These are phyloP conservation scores for Colletotrichum salicis DNA, from an alignment of 2,329 filamentous ascomycete species.

Conservation along the genomic window DNA sequence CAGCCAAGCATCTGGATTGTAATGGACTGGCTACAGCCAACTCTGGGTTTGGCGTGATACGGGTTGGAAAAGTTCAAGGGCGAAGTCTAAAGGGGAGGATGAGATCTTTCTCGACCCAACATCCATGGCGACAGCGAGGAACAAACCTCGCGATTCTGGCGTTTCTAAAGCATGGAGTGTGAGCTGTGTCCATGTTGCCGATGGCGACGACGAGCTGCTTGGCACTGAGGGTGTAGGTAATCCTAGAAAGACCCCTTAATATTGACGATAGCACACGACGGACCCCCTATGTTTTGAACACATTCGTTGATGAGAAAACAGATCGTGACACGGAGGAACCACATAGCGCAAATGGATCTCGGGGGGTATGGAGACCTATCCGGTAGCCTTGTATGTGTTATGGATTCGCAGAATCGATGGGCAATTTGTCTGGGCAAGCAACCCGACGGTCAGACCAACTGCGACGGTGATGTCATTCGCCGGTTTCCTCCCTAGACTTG, in stretches of 20 bases:
- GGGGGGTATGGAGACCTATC: background rate
- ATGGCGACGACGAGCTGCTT: too few relatives aligned
- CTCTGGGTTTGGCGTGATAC: background rate
- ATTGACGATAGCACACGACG: background rate
- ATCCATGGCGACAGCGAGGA: background rate
- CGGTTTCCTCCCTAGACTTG: background rate
- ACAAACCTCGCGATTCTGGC: background rate
- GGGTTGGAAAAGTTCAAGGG: background rate
- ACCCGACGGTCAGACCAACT: too few relatives aligned
- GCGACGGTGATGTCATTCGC: conserved; percentile 16
- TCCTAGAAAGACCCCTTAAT: background rate
- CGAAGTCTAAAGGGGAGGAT: background rate
- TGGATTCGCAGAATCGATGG: background rate
- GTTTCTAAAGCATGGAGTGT: too few relatives aligned
- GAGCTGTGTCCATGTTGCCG: too few relatives aligned
- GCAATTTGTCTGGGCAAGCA: background rate
- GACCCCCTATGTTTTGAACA: background rate
- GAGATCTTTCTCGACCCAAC: background rate
- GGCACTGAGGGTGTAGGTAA: too few relatives aligned
- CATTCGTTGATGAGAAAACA: background rate
- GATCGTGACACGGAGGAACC: background rate
- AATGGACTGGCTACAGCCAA: background rate
- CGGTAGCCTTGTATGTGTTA: background rate
- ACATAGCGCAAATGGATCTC: background rate
- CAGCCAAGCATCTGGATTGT: background rate